A percentile compares a stretch with the other conserved stretches of the same genome.
Evolutionary conservation across 2,329 filamentous ascomycete genomes (phyloP).

Genomic region (Trichoderma sp.): DNA sequence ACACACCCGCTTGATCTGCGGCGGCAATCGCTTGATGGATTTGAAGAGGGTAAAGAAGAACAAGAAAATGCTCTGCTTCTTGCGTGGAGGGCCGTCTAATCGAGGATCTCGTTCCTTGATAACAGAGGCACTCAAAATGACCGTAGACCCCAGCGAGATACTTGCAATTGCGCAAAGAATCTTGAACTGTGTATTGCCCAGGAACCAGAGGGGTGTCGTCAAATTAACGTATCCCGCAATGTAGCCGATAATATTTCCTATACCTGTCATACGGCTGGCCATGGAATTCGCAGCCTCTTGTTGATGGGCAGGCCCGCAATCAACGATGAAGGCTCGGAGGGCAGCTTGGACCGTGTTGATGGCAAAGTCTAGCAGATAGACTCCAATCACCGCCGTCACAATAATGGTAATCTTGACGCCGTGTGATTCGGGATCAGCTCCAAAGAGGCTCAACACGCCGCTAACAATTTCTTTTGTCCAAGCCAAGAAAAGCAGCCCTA

Average conservation of each 20-base stretch:
- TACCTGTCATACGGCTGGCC: slow-evolving; percentile 80
- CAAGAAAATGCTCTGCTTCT: slow-evolving; percentile 63
- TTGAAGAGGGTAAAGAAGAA: slow-evolving; percentile 79
- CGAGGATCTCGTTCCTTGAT: slow-evolving; percentile 80
- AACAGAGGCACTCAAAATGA: slow-evolving; percentile 64
- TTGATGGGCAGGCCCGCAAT: slow-evolving; percentile 87
- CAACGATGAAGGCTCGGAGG: slow-evolving; percentile 88
- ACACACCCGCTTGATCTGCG: slow-evolving; percentile 79
- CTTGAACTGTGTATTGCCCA: slow-evolving; percentile 90
- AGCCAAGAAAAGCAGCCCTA: slow-evolving; percentile 66
- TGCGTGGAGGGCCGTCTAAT: slow-evolving; percentile 60
- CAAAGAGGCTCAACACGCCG: slow-evolving; percentile 66
- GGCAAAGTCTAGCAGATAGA: slow-evolving; percentile 89
- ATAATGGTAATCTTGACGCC: slow-evolving; percentile 67
- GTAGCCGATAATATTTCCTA: slow-evolving; percentile 90
- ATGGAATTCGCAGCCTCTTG: slow-evolving; percentile 93
- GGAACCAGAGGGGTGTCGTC: slow-evolving; percentile 69
- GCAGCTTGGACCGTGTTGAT: slow-evolving; percentile 97
- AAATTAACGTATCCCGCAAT: slow-evolving; percentile 82
- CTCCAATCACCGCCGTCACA: slow-evolving; percentile 75
- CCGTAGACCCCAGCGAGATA: slow-evolving; percentile 65
- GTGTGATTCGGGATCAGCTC: slow-evolving; percentile 62
- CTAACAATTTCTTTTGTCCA: slow-evolving; percentile 73
- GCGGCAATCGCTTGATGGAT: slow-evolving; percentile 74
- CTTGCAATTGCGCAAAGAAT: slow-evolving; percentile 84